Base-by-base conservation (phyloP, 192 early-diverging fungal genomes). In the Entomortierella beljakovae region DNA sequence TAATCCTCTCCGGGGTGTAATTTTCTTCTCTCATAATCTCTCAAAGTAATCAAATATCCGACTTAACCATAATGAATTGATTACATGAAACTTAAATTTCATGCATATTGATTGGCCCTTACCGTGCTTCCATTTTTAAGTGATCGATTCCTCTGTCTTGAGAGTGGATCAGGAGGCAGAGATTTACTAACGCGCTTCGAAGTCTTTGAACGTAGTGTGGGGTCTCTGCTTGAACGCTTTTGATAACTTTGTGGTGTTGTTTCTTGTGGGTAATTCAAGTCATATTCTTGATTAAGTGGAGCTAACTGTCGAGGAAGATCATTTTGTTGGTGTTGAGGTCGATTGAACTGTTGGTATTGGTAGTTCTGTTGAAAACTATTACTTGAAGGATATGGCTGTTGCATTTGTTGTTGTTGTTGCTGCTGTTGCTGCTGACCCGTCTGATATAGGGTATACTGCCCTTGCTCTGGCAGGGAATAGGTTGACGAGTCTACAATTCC, bases 151-250 rank as follows among this genome's bases (percentile, higher is more conserved):
- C 56, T 57, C 35, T 65, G 71, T 23, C 42, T 57, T 37, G n/a
- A 65, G 5, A 51, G 18, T 10, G 64, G 64, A 46, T 59, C 62
- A 15, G 57, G 15, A 1, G 71, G 57, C 1, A 65, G 3, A 18
- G 71, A 26, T 31, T 74, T 74, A 50, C 71, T 74, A 64, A 74
- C 49, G 22, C 70, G 40, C 46, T 74, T 74, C 22, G 56, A 6
- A 6, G 58, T 74, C 40, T 66, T 74, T 22, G 57, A n/a, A 31
- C 50, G 29, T 16, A 74, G 31, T 9, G 35, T 35, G 2, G 71
- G 35, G 53, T 74, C 71, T 35, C 49, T 66, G 1, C 35, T 40
- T 7, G 55, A 28, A 4, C 62, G 57, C 31, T 53, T 57, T 5
- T 70, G 33, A 43, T 57, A 31, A 28, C 9, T 53, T 16, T 38